Evolutionary conservation across 306 rosid genomes (phyloP), one percentile per base, ranked within the genome.

Genomic region (Vigna trinervia): DNA sequence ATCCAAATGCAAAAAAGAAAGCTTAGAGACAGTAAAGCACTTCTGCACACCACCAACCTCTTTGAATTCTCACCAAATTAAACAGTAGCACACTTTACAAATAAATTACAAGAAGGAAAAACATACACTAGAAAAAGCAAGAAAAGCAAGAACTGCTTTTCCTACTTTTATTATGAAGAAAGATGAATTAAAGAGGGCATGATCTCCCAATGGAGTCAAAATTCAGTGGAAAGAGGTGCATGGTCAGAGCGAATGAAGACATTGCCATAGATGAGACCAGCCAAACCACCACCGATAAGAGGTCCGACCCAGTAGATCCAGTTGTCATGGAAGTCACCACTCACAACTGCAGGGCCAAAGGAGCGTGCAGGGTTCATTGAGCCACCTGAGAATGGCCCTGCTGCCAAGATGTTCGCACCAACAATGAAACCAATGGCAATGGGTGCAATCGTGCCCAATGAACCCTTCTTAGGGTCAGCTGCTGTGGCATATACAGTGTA

Each of bases 271-370:
- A 91, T 53, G 13, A 91, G 90, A n/a, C 98, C 98, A 53, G 98
- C 98, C 63, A 91, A 74, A 57, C 97, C 98, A 68, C 96, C 94
- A 38, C 96, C 97, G 73, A 90, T 8, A 5, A 93, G 88, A 36
- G 98, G 98, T 45, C 97, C 98, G 78, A 82, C 90, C 98, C 96
- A 91, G 82, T 91, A 93, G 91, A 91, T 85, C 98, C 96, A 94
- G 85, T 86, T 86, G 67, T 76, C 87, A 7, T 82, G 80, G 88
- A 90, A 94, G 90, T 94, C 80, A 4, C 97, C 97, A 52, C 91
- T 89, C 28, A 87, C 97, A 17, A 94, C 94, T 0, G 97, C 98
- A 20, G 96, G 98, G 32, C 98, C 98, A 20, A 94, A 94, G 5
- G 97, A 91, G 34, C 92, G 85, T 0, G 98, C 96, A 0, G 98